Percentiles rank a stretch among this genome's conserved stretches.
Conservation (phyloP, 306 rosid genomes). For the Sesbania bispinosa region DNA sequence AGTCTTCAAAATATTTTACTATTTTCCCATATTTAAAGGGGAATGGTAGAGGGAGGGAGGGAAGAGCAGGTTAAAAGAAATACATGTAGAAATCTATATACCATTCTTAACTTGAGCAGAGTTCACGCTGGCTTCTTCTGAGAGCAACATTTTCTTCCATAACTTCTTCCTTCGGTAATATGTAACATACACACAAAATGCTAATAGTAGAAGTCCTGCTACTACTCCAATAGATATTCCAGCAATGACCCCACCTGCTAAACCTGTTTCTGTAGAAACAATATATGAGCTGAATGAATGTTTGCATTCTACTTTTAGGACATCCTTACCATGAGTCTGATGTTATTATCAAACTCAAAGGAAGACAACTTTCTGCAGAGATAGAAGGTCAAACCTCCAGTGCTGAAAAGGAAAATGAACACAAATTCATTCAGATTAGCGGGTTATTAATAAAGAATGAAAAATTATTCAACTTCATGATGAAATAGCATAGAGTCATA, state of each 20-base stretch:
- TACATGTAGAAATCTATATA: conserved; percentile 22
- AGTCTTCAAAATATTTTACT: too few relatives aligned
- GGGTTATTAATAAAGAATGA: too few relatives aligned
- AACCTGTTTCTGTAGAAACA: not conserved
- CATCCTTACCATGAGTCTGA: not conserved
- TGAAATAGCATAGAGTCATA: too few relatives aligned
- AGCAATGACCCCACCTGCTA: not conserved
- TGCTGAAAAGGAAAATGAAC: conserved; percentile 38
- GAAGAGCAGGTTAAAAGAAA: not conserved
- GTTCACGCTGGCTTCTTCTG: conserved; percentile 24
- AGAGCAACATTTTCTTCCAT: conserved; percentile 24
- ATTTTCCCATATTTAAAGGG: too few relatives aligned
- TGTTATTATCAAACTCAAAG: not conserved
- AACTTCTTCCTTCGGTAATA: conserved; percentile 38
- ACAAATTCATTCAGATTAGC: not conserved
- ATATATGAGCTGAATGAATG: not conserved
- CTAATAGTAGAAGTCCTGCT: not conserved
- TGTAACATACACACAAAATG: not conserved
- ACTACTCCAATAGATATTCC: not conserved
- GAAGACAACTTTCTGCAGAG: not conserved
- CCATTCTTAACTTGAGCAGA: conserved; percentile 39
- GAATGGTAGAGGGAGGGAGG: too few relatives aligned
- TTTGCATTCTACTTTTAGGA: not conserved
- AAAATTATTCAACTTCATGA: too few relatives aligned
- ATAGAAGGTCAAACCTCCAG: conserved; percentile 44